Conservation (phyloP, 768 basidiomycete species). For the Suillus subalutaceus region DNA sequence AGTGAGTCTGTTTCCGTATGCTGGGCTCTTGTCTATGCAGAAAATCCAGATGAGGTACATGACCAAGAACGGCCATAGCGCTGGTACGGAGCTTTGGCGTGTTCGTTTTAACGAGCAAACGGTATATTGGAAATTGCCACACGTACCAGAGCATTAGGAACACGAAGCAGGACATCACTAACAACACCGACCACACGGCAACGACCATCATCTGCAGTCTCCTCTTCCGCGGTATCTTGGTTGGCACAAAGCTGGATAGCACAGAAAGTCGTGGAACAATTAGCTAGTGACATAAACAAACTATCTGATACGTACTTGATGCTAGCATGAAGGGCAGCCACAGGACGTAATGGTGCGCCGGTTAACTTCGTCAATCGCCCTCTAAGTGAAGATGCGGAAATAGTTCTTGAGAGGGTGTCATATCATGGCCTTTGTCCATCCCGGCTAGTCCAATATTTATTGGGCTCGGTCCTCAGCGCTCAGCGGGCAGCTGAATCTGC, state of each 20-base stretch:
- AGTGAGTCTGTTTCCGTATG: conserved; percentile 69
- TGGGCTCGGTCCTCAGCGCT: conserved; percentile 9
- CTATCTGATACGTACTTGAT: conserved; percentile 56
- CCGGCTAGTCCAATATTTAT: neutral
- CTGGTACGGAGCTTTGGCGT: conserved; percentile 76
- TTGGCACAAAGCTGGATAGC: conserved; percentile 72
- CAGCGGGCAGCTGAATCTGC: conserved; percentile 3
- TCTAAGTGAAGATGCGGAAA: conserved; percentile 66
- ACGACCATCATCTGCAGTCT: conserved; percentile 89
- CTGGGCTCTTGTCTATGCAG: conserved; percentile 77
- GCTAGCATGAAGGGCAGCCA: conserved; percentile 69
- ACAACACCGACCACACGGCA: conserved; percentile 83
- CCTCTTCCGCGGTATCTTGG: conserved; percentile 82
- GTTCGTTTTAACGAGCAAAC: conserved; percentile 1
- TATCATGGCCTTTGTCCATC: conserved; percentile 38
- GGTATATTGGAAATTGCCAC: neutral
- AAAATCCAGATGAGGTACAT: conserved; percentile 79
- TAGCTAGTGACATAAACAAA: conserved; percentile 19
- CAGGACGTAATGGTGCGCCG: conserved; percentile 60
- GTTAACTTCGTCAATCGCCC: conserved; percentile 64
- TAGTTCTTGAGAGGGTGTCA: conserved; percentile 46
- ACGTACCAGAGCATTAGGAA: conserved; percentile 86
- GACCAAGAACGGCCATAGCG: conserved; percentile 82
- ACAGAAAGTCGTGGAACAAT: conserved; percentile 2
- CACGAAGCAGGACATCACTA: conserved; percentile 62